Conservation (phyloP, 2,329 filamentous ascomycete genomes). For the Fusarium nisikadoi region DNA sequence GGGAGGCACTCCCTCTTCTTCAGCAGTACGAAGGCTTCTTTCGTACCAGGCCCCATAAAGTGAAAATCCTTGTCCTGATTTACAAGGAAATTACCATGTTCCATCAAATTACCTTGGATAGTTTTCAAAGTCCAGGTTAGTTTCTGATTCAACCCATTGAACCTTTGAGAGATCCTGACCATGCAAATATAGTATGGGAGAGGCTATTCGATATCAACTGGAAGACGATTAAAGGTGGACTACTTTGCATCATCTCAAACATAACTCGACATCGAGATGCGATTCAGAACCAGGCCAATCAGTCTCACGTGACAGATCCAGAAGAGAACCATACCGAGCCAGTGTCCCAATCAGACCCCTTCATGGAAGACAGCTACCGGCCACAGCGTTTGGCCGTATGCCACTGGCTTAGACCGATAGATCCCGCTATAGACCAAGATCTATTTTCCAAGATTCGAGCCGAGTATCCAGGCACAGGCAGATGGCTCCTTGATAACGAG, state of each 20-base stretch:
- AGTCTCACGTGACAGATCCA: fast-evolving
- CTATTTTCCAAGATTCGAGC: background rate
- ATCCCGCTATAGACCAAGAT: background rate
- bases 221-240: fast-evolving
- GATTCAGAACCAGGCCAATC: background rate
- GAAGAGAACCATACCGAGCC: background rate
- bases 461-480: fast-evolving
- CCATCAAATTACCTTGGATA: fast-evolving
- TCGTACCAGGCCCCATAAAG: background rate
- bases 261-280: fast-evolving
- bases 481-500: background rate
- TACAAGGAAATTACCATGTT: background rate
- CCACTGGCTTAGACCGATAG: background rate
- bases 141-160: fast-evolving
- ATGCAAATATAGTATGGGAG: fast-evolving
- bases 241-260: fast-evolving
- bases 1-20: background rate
- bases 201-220: background rate
- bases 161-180: fast-evolving
- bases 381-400: fast-evolving
- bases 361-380: fast-evolving
- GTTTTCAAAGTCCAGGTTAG: background rate
- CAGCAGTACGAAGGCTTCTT: background rate
- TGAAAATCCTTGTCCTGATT: fast-evolving
- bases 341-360: fast-evolving